These are phyloP conservation scores for Malassezia caprae DNA, from an alignment of 1,284 basidiomycete species.

Conservation along the genomic window DNA sequence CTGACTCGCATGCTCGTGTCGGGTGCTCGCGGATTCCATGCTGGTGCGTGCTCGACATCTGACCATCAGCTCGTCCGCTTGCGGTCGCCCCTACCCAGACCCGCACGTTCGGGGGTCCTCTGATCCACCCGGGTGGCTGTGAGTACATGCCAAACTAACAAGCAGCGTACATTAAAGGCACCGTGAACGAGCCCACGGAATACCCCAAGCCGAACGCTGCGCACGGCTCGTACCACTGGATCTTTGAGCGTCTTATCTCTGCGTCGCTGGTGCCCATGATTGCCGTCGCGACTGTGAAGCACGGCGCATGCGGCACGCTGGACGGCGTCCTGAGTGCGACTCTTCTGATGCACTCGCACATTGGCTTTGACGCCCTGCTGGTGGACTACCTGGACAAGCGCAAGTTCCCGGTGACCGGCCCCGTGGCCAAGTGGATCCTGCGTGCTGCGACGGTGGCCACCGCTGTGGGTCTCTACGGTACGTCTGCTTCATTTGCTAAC, in stretches of 20 bases:
- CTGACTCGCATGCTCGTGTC: neutral
- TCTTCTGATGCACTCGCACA: conserved; percentile 86
- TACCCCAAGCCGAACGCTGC: conserved; percentile 63
- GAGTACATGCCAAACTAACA: neutral
- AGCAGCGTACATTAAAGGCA: conserved; percentile 77
- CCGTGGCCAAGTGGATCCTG: conserved; percentile 62
- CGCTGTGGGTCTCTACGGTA: conserved; percentile 71
- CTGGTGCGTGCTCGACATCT: conserved; percentile 6
- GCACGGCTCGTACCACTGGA: conserved; percentile 95
- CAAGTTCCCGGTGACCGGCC: conserved; percentile 73
- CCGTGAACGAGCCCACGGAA: conserved; percentile 84
- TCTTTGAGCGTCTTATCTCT: conserved; percentile 82
- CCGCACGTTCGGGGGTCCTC: conserved; percentile 10
- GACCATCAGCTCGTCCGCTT: conserved; percentile 7
- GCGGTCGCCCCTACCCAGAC: conserved; percentile 9
- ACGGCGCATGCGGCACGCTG: conserved; percentile 50
- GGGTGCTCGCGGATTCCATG: conserved; percentile 14
- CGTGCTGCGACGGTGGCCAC: conserved; percentile 69
- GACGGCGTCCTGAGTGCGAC: conserved; percentile 79
- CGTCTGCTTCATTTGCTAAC: conserved; percentile 6
- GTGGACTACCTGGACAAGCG: conserved; percentile 82
- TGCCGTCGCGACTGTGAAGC: conserved; percentile 44
- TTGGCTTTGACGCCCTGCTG: conserved; percentile 54
- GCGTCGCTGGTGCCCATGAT: conserved; percentile 72
- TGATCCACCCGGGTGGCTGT: conserved; percentile 18